A percentile compares a stretch with the other conserved stretches of the same genome.
Evolutionary conservation across 345 rosid species (phyloP).

Genomic region (Eucalyptus sideroxylon): DNA sequence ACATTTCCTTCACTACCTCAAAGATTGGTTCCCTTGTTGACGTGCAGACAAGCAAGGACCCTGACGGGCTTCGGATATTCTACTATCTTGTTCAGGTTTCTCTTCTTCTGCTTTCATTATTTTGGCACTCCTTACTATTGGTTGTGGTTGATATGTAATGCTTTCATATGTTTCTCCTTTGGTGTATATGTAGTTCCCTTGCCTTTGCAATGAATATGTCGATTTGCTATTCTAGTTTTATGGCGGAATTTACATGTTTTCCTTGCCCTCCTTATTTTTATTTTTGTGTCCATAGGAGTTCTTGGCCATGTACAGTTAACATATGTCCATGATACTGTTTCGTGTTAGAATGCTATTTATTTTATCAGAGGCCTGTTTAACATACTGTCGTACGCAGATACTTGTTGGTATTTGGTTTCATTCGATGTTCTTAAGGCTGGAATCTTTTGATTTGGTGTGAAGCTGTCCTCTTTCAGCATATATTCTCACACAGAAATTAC

Average conservation of each 20-base stretch:
- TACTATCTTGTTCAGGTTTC: conserved; percentile 98
- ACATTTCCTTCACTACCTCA: conserved; percentile 88
- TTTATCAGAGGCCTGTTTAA: not conserved
- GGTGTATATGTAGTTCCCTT: not conserved
- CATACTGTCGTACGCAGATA: not conserved
- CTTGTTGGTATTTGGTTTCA: not conserved
- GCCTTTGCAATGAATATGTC: not conserved
- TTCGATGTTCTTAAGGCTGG: not conserved
- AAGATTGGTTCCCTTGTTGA: conserved; percentile 99
- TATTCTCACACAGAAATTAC: not conserved
- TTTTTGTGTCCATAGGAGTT: not conserved
- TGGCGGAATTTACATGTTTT: not conserved
- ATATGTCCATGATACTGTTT: not conserved
- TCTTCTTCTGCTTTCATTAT: not conserved
- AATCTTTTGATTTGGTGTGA: not conserved
- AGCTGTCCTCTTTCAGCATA: not conserved
- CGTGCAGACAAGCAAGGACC: conserved; percentile 89
- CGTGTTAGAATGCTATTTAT: not conserved
- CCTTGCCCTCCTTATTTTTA: not conserved
- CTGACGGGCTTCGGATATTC: conserved; percentile 97
- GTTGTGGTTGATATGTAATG: not conserved
- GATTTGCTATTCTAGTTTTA: not conserved
- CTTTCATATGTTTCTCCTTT: not conserved
- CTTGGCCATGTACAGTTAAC: not conserved
- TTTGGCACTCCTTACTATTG: not conserved